Base-by-base conservation (phyloP, 257 asterid species). In the Salvia miltiorrhiza region DNA sequence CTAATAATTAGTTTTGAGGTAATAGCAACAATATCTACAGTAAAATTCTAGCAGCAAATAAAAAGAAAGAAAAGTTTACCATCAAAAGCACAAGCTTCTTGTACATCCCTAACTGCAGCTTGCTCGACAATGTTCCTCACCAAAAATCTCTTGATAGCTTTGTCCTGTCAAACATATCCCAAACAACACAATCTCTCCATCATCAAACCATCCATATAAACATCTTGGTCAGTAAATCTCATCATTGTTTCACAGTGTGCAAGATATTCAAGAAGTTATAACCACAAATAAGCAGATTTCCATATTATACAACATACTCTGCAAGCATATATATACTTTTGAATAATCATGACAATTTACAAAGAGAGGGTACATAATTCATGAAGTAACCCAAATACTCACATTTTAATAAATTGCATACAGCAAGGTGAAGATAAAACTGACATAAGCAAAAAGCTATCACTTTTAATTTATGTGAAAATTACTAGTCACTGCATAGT, bases 101-200 rank as follows among this genome's bases (percentile, higher is more conserved):
- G 97, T 13, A 90, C 95, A 79, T 90, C 97, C 75, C 97, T 88
- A 0, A 90, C 97, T 14, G 97, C 97, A 65, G 97, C 97, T 74
- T 90, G 97, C 73, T 90, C 97, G 65, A 90, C 96, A 35, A 90
- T 90, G 86, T 90, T 90, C 57, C 97, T 85, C 54, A 90, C 97
- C 16, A 88, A 78, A 61, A 90, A 90, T 73, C 97, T 90, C 87
- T 90, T 90, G 81, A 90, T 90, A 28, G 97, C 89, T 78, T 90
- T 90, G 80, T 90, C 97, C 96, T 87, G 45, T 21, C 23, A 21
- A 30, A 58, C 28, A 53, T 12, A 4, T 37, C 8, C 10, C 0
- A 10, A 43, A 3, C 35, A 30, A 43, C 49, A 54, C 1, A 4
- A 28, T 10, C n/a, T 10, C n/a, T 10, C 37, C 6, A 2, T 41